Evolutionary conservation across 208 protist genomes (phyloP).

Genomic region (Crithidia acanthocephali): DNA sequence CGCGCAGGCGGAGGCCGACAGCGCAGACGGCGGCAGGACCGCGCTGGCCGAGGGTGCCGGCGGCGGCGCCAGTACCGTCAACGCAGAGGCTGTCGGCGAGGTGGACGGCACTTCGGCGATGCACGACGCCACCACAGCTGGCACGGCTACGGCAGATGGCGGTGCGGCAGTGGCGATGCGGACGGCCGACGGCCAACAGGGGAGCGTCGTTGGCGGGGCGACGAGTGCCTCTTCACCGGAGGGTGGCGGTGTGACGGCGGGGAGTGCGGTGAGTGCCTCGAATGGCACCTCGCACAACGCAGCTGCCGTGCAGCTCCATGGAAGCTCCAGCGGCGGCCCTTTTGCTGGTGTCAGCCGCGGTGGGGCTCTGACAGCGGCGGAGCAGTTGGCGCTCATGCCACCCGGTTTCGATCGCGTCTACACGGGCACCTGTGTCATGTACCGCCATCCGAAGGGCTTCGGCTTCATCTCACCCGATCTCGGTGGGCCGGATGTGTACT

Average conservation of each 20-base stretch:
- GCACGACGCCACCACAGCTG: neutral
- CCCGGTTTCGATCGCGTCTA: conserved; percentile 60
- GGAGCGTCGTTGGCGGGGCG: neutral
- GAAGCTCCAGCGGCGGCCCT: neutral
- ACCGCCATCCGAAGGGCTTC: conserved; percentile 66
- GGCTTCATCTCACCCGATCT: conserved; percentile 78
- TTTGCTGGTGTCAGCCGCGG: neutral
- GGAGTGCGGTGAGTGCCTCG: neutral
- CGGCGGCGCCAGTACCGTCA: too few species aligned
- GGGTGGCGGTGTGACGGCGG: neutral
- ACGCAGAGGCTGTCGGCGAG: neutral
- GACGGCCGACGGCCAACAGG: neutral
- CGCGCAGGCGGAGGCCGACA: conserved; percentile 27
- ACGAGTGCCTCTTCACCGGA: neutral
- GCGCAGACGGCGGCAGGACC: neutral
- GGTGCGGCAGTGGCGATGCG: neutral
- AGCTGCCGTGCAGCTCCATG: neutral
- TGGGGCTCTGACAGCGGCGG: conserved; percentile 46
- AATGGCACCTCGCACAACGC: neutral
- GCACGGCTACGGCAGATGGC: neutral
- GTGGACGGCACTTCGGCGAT: neutral
- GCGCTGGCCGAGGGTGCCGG: too few species aligned
- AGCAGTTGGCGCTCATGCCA: conserved; percentile 74
- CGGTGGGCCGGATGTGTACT: conserved; percentile 86
- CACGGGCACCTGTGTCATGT: conserved; percentile 65